These are phyloP conservation scores for Medicago truncatula DNA, from an alignment of 306 rosid species.

Conservation along the genomic window DNA sequence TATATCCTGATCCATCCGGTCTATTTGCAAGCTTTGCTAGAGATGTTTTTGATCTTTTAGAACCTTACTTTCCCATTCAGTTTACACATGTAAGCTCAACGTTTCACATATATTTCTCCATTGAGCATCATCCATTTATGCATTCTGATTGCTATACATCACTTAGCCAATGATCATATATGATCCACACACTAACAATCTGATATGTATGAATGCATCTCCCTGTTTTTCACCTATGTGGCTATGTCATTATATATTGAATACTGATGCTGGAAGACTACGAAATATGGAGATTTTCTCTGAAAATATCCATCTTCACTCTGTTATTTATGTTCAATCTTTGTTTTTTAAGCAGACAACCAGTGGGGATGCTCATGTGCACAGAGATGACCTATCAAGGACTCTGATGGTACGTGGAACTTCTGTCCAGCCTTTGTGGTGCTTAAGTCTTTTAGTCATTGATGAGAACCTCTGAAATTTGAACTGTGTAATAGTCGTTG, in stretches of 20 bases:
- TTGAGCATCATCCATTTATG: constrained; percentile 34
- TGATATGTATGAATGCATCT: constrained; percentile 25
- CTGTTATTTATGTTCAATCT: constrained; percentile 40
- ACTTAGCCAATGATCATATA: constrained; percentile 24
- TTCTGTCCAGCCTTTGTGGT: constrained; percentile 37
- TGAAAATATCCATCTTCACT: constrained; percentile 31
- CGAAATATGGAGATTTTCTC: constrained; percentile 22
- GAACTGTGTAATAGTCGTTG: not conserved
- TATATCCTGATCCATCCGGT: constrained; percentile 79
- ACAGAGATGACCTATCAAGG: constrained; percentile 78
- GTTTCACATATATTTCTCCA: constrained; percentile 20
- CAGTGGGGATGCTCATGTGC: constrained; percentile 66
- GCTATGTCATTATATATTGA: constrained; percentile 20
- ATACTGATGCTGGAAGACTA: constrained; percentile 13
- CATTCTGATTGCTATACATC: constrained; percentile 29
- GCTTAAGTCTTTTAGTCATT: constrained; percentile 2
- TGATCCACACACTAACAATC: constrained; percentile 17
- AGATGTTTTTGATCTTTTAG: constrained; percentile 79
- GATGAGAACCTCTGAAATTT: too few relatives aligned
- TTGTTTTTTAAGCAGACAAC: constrained; percentile 56
- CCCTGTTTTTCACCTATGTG: constrained; percentile 27
- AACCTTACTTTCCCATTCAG: constrained; percentile 93
- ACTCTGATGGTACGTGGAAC: constrained; percentile 79
- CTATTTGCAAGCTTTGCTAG: constrained; percentile 64
- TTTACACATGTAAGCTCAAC: constrained; percentile 86